A percentile compares a stretch with the other conserved stretches of the same genome.
Evolutionary conservation across 2,329 filamentous ascomycete genomes (phyloP).

Genomic region (Coniochaeta pulveracea): DNA sequence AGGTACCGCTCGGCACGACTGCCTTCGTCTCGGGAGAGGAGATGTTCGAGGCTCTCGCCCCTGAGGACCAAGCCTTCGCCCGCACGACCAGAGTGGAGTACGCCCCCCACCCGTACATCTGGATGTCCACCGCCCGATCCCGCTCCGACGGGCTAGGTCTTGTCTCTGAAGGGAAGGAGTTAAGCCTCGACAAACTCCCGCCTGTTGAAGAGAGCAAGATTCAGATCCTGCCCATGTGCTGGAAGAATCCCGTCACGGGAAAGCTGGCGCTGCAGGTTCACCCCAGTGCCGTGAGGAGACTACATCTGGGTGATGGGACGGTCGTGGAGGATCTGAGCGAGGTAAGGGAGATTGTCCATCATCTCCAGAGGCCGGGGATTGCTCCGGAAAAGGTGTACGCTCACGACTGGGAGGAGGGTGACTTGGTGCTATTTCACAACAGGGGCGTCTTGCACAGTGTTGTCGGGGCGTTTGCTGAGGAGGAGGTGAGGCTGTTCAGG

Average conservation of each 20-base stretch:
- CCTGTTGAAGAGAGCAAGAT: conserved; percentile 55
- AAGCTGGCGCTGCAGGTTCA: conserved; percentile 62
- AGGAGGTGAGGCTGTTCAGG: conserved; percentile 65
- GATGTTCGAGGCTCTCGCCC: conserved; percentile 57
- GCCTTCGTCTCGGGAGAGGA: conserved; percentile 62
- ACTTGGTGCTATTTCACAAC: conserved; percentile 71
- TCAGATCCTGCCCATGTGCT: conserved; percentile 64
- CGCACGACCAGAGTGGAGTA: conserved; percentile 61
- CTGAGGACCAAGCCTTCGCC: conserved; percentile 56
- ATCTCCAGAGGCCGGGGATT: conserved; percentile 62
- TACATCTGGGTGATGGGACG: conserved; percentile 55
- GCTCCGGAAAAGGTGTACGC: conserved; percentile 57
- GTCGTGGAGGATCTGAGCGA: conserved; percentile 57
- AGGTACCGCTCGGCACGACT: conserved; percentile 64
- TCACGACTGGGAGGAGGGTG: conserved; percentile 68
- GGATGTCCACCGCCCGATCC: conserved; percentile 62
- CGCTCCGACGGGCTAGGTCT: conserved; percentile 61
- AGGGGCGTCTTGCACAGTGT: conserved; percentile 65
- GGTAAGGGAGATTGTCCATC: conserved; percentile 58
- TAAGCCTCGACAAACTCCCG: conserved; percentile 48
- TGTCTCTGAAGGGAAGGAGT: conserved; percentile 52
- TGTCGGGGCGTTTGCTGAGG: conserved; percentile 59
- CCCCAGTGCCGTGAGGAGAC: conserved; percentile 57
- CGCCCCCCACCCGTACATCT: conserved; percentile 69
- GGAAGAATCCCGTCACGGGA: conserved; percentile 64